These are phyloP conservation scores for Psilocybe subaeruginosa DNA, from an alignment of 768 basidiomycete species.

Conservation along the genomic window DNA sequence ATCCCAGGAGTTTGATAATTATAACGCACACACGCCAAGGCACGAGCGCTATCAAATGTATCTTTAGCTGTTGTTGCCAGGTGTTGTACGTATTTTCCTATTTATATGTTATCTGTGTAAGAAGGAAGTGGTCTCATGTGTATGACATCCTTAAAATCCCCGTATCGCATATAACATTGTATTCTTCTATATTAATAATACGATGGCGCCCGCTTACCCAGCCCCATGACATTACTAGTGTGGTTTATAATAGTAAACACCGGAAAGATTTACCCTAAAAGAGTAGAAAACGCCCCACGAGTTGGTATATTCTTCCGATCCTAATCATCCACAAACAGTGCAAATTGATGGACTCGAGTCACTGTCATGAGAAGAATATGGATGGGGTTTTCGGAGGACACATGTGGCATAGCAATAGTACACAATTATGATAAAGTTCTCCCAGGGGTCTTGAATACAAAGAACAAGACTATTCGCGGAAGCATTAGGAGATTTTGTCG, in stretches of 20 bases:
- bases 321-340: background rate
- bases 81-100: background rate
- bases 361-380: background rate
- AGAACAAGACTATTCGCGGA: too few species aligned
- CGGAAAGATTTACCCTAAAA: background rate
- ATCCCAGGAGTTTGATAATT: background rate
- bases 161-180: background rate
- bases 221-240: background rate
- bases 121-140: background rate
- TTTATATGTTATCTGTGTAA: background rate
- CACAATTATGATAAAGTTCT: background rate
- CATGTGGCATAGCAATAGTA: conserved; percentile 4
- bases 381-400: background rate
- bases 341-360: background rate
- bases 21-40: background rate
- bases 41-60: conserved; percentile 1
- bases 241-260: background rate
- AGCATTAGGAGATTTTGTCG: background rate
- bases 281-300: background rate
- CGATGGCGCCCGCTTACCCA: background rate
- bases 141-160: background rate
- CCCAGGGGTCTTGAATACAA: too few species aligned
- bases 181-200: background rate
- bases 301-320: background rate
- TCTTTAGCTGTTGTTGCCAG: background rate